A percentile compares a stretch with the other conserved stretches of the same genome.
phyloP scores from a whole-genome alignment of 345 rosid species.

The Arabidopsis thaliana region TAIR10.1 NC_003074.8:16166001-16166500 shows the following conservation, averaged over 20 bases:
- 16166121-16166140: slow-evolving; percentile 91
- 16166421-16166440: slow-evolving; percentile 93
- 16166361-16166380: not conserved
- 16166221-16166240: slow-evolving; percentile 99
- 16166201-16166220: slow-evolving; percentile 92
- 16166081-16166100: not conserved
- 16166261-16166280: slow-evolving; percentile 4
- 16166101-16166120: slow-evolving; percentile 68
- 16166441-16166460: slow-evolving; percentile 92
- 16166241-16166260: slow-evolving; percentile 64
- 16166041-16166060: not conserved
- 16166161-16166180: slow-evolving; percentile 95
- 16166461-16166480: slow-evolving; percentile 89
- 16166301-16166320: slow-evolving; percentile 14
- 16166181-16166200: slow-evolving; percentile 97
- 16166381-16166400: not conserved
- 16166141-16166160: slow-evolving; percentile 91
- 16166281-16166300: not conserved
- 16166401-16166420: slow-evolving; percentile 74
- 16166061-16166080: not conserved
- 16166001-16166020: slow-evolving; percentile 68
- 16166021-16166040: slow-evolving; percentile 1
- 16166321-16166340: not conserved
- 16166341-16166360: not conserved
- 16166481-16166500: slow-evolving; percentile 91